Conservation (phyloP, 345 rosid genomes). For the Eucalyptus dawsonii region DNA sequence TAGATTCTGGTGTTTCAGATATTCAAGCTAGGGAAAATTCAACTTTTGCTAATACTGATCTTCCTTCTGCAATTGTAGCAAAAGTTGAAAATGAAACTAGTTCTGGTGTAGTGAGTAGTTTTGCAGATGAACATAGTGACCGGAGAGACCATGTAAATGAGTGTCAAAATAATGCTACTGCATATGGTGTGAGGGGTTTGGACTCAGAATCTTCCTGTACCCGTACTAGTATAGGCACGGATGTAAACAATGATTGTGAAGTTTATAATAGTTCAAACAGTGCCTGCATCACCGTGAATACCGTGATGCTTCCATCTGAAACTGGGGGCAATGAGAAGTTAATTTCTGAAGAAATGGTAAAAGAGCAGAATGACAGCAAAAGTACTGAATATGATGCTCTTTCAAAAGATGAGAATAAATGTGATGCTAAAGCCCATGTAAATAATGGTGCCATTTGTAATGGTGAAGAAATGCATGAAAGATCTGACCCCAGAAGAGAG, state of each 20-base stretch:
- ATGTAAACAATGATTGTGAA: constrained; percentile 33
- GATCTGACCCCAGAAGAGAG: background rate
- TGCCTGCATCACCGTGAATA: constrained; percentile 18
- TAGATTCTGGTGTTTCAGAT: background rate
- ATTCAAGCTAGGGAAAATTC: constrained; percentile 5
- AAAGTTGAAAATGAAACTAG: constrained; percentile 19
- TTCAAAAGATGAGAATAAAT: constrained; percentile 4
- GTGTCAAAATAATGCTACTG: constrained; percentile 12
- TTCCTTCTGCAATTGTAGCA: background rate
- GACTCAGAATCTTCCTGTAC: constrained; percentile 67
- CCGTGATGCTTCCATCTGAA: constrained; percentile 17
- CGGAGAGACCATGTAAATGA: constrained; percentile 19
- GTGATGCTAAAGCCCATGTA: constrained; percentile 2
- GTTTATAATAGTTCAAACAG: constrained; percentile 20
- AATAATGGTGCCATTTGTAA: background rate
- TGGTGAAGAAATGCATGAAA: background rate
- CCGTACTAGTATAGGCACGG: constrained; percentile 28
- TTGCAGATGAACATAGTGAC: constrained; percentile 19
- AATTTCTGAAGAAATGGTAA: constrained; percentile 23
- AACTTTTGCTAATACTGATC: constrained; percentile 5
- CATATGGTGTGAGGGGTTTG: constrained; percentile 30
- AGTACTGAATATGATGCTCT: constrained; percentile 9
- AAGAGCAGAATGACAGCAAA: constrained; percentile 27
- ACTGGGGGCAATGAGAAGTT: constrained; percentile 21
- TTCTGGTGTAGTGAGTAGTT: constrained; percentile 24